Evolutionary conservation across 2,329 filamentous ascomycete species (phyloP).

Genomic region (Fulvia fulva): DNA sequence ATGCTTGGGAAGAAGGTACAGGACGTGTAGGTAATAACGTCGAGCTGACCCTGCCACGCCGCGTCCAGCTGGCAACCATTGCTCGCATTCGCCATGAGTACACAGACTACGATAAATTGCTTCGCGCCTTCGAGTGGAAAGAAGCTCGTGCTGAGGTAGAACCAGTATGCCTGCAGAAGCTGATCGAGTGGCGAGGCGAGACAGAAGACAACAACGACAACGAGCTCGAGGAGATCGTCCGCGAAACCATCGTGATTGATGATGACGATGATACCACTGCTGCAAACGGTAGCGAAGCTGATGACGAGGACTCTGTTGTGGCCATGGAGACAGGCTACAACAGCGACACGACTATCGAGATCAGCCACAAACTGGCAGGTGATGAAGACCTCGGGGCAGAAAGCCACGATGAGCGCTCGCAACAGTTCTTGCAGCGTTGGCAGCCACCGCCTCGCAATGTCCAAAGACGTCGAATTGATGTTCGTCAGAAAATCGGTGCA

Average conservation of each 20-base stretch:
- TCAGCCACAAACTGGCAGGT: conserved; percentile 25
- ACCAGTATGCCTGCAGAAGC: conserved; percentile 51
- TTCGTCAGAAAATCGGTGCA: conserved; percentile 21
- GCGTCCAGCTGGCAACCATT: conserved; percentile 58
- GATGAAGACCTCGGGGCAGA: conserved; percentile 30
- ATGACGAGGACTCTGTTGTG: conserved; percentile 20
- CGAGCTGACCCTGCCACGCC: conserved; percentile 52
- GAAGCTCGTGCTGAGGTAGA: conserved; percentile 55
- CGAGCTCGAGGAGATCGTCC: conserved; percentile 59
- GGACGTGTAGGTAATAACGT: conserved; percentile 55
- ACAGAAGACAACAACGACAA: conserved; percentile 43
- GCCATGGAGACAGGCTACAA: conserved; percentile 18
- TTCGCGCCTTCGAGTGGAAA: conserved; percentile 50
- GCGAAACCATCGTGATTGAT: conserved; percentile 61
- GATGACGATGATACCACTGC: conserved; percentile 53
- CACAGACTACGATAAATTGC: conserved; percentile 58
- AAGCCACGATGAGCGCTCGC: conserved; percentile 24
- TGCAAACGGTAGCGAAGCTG: conserved; percentile 12
- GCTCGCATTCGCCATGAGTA: conserved; percentile 61
- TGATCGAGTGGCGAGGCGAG: conserved; percentile 62
- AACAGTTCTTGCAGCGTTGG: conserved; percentile 17
- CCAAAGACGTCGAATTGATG: conserved; percentile 14
- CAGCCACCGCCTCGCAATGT: conserved; percentile 10
- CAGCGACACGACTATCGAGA: conserved; percentile 30
- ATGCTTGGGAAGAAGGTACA: conserved; percentile 58